These are phyloP conservation scores for Meredithiella fracta DNA, from an alignment of 2,329 filamentous ascomycete genomes.

Conservation along the genomic window DNA sequence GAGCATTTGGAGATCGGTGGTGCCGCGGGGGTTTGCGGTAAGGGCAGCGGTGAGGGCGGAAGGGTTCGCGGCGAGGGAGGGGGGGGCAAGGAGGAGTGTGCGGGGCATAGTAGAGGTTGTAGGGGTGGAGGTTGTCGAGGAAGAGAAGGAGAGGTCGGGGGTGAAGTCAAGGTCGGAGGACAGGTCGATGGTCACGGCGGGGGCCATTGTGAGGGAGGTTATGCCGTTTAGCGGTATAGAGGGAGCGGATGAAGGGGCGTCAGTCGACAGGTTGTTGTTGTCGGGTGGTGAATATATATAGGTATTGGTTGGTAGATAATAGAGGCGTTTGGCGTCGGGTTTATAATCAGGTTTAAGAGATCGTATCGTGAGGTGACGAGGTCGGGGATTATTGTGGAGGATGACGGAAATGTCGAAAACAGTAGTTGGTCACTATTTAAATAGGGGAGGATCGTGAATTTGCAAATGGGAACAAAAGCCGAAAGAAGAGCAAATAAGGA, in stretches of 20 bases:
- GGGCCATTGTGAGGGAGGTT: constrained; percentile 27
- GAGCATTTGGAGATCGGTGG: constrained; percentile 91
- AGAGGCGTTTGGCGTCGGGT: too few species aligned
- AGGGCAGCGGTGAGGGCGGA: constrained; percentile 58
- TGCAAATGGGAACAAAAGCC: background rate
- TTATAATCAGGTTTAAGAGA: too few species aligned
- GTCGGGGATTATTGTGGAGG: too few species aligned
- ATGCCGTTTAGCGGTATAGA: background rate
- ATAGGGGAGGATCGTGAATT: background rate
- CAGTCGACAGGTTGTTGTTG: background rate
- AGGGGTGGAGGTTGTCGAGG: constrained; percentile 20
- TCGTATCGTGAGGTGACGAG: too few species aligned
- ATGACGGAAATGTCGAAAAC: too few species aligned
- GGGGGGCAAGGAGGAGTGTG: constrained; percentile 76
- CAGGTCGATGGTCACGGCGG: constrained; percentile 37
- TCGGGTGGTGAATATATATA: background rate
- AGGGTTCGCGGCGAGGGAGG: constrained; percentile 74
- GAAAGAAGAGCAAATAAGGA: background rate
- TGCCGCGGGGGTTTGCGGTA: constrained; percentile 52
- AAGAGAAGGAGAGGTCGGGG: constrained; percentile 18
- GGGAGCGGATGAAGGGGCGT: background rate
- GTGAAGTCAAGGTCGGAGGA: constrained; percentile 34
- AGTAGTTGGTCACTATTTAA: too few species aligned
- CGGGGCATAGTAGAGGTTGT: constrained; percentile 27
- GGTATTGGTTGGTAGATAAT: background rate